Evolutionary conservation across 2,329 filamentous ascomycete species (phyloP), one percentile per base, ranked within the genome.

Genomic region (Eutypa lata): DNA sequence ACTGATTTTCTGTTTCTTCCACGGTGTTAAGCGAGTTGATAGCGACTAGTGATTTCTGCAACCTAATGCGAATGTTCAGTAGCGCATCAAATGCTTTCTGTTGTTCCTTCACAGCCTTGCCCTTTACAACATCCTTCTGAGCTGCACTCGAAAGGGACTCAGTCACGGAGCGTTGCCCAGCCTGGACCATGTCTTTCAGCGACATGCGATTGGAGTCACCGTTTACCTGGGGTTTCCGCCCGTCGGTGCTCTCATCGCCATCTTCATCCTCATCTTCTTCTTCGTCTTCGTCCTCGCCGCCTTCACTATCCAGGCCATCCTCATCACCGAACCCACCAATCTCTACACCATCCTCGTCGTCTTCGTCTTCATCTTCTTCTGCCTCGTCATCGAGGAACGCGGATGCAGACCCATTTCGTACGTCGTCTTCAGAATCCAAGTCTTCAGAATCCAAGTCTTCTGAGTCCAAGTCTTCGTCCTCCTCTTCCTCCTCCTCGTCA

Each of bases 21-120:
- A 79, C 60, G 1, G 75, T 66, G 16, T 79, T 70, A 40, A 95
- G 77, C 1, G 91, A 88, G 69, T 97, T 97, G 24, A 87, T 83
- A 0, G 89, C 87, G 16, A 94, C 82, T 14, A 99, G 74, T 2
- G 90, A 91, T 70, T 97, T 97, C 70, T 99, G 95, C 18, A 99
- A 75, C 55, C 93, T 89, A 65, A 99, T 97, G 19, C 94, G 86
- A 14, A 91, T 82, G 72, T 96, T 96, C 31, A 99, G 80, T 1
- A 97, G 82, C 0, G 89, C 84, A 61, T 97, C 93, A 65, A 96
- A 99, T 1, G 87, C 84, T 56, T 87, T 87, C 49, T 91, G 85
- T 72, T 99, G 94, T 53, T 86, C 78, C 63, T 91, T 93, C 37
- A 99, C 90, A 0, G 93, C 93, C 51, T 82, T 74, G 13, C 94